Evolutionary conservation across 108 stramenopile genomes (phyloP), one percentile per base, ranked within the genome.

Genomic region (Skeletonema costatum): DNA sequence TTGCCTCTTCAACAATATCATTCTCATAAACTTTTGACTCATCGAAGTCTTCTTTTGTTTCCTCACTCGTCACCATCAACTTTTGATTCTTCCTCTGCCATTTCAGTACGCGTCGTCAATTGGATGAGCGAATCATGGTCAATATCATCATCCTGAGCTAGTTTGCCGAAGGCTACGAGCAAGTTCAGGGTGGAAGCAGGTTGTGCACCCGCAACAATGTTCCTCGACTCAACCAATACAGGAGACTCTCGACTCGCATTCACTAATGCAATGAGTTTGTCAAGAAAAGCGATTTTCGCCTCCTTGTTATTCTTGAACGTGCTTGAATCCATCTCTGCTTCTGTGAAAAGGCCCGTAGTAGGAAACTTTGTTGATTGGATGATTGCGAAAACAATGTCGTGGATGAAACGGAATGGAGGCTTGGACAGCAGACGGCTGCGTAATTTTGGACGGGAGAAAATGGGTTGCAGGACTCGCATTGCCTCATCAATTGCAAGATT

Each of bases 361-460:
- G 85, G 85, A 70, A 86, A 86, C 16, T 82, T 82, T 5, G 81
- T 86, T 4, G 77, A 42, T 16, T 61, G 25, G 32, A 86, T 38
- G 6, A 82, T 79, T 13, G 85, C 59, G 4, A 59, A 46, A 5
- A 86, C 36, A 42, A 86, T 75, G 46, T 86, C 85, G 50, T 82
- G 81, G 30, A 86, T 74, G 25, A 74, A 86, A 32, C 82, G 73
- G 31, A 85, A 82, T 2, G 85, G 85, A 14, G 85, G 85, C 29
- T 78, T 85, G 12, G 19, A 41, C 14, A 85, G 38, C 1, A 85
- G 76, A 14, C 78, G 81, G 2, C 53, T 56, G 19, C 77, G 59
- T 13, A 81, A 32, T 41, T 82, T 82, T 4, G 85, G 85, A 12
- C 77, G 81, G 0, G 72, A 31, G 21, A 85, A 82, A 0, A 85